A percentile compares a stretch with the other conserved stretches of the same genome.
Conservation (phyloP, 768 basidiomycete genomes). For the Hygrocybe punicea region DNA sequence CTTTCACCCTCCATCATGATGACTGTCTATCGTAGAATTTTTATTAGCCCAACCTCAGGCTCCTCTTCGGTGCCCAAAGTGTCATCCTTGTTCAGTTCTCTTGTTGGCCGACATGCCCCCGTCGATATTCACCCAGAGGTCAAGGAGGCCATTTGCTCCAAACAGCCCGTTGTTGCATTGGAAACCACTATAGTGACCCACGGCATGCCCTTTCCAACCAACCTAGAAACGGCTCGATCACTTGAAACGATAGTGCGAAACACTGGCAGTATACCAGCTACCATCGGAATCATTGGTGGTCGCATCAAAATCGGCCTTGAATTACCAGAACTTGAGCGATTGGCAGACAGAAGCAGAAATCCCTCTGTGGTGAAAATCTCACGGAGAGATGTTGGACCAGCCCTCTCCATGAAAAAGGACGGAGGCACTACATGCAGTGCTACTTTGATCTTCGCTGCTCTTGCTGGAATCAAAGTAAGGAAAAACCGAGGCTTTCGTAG, state of each 20-base stretch:
- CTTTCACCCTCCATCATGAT: not conserved
- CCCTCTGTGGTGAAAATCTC: constrained; percentile 63
- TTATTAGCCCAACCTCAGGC: no score
- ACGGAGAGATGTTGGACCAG: constrained; percentile 73
- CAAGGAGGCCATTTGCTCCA: constrained; percentile 64
- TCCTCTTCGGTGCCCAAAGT: not conserved
- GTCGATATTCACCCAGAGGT: constrained; percentile 83
- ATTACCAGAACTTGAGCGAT: constrained; percentile 56
- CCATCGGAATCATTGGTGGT: constrained; percentile 80
- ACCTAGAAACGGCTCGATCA: constrained; percentile 64
- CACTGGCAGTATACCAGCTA: constrained; percentile 82
- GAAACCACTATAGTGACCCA: constrained; percentile 93
- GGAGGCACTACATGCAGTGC: constrained; percentile 83
- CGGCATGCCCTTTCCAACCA: constrained; percentile 82
- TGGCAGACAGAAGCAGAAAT: constrained; percentile 53
- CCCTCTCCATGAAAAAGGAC: constrained; percentile 61
- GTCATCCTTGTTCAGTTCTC: not conserved
- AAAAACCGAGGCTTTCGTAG: not conserved
- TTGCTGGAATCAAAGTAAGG: constrained; percentile 80
- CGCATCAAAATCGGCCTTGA: constrained; percentile 83
- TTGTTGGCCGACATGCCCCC: constrained; percentile 26
- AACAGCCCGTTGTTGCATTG: constrained; percentile 77
- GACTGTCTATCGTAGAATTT: not conserved
- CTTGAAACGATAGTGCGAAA: constrained; percentile 72
- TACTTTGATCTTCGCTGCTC: constrained; percentile 68